A percentile compares a stretch with the other conserved stretches of the same genome.
Evolutionary conservation across 441 rosid species (phyloP).

Genomic region (Flueggea neowawraea): DNA sequence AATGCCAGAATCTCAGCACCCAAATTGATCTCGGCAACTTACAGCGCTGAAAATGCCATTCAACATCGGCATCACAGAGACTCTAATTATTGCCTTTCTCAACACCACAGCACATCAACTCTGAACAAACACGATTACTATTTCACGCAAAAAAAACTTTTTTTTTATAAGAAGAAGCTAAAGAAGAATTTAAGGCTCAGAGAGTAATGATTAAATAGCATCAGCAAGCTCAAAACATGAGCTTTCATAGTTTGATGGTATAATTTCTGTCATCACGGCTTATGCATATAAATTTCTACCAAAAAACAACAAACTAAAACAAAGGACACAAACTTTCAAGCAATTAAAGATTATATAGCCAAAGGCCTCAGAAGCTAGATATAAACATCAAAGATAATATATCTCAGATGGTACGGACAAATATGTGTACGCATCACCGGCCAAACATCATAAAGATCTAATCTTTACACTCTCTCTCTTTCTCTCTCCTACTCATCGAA

Average conservation of each 20-base stretch:
- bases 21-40: conserved; percentile 46
- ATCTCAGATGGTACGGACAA: conserved; percentile 60
- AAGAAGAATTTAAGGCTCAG: conserved; percentile 27
- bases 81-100: conserved; percentile 59
- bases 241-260: conserved; percentile 65
- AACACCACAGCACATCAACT: background rate
- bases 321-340: background rate
- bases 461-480: background rate
- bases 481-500: too few species aligned
- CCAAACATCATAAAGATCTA: background rate
- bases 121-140: background rate
- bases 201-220: conserved; percentile 12
- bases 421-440: conserved; percentile 28
- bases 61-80: conserved; percentile 41
- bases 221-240: conserved; percentile 25
- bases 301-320: background rate
- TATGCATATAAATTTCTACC: background rate
- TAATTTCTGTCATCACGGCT: conserved; percentile 33
- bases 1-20: conserved; percentile 47
- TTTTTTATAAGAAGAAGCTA: background rate
- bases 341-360: background rate
- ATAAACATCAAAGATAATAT: conserved; percentile 18
- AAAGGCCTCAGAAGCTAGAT: conserved; percentile 33
- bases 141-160: background rate
- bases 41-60: conserved; percentile 53